Evolutionary conservation across 2,329 filamentous ascomycete species (phyloP), one percentile per base, ranked within the genome.

Genomic region (Ophiocordyceps sinensis): DNA sequence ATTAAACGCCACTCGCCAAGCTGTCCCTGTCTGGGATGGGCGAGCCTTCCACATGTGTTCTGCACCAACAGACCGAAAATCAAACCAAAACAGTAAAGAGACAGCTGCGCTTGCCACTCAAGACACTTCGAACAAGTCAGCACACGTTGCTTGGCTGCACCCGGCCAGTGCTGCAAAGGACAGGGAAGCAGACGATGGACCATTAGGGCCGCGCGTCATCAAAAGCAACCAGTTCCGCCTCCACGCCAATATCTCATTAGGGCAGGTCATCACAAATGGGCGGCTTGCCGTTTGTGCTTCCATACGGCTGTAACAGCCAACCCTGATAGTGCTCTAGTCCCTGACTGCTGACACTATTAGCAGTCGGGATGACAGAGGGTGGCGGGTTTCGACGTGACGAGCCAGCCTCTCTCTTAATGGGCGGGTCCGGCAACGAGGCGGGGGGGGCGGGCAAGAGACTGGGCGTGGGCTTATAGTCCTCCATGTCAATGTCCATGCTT

Each of bases 401-500:
- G 17, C 46, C 51, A 6, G 51, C 43, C 42, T 63, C 57, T 43
- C 52, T 50, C 48, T 60, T 63, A 21, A 52, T 41, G 32, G 59
- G 59, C 32, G 50, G 57, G 30, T 56, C 53, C 26, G 63, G 61
- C 15, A 63, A 48, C 14, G 62, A 65, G 28, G 60, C 50, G 19
- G 56, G 59, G 14, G 61, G 57, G 36, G 61, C 60, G 29, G 63
- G 62, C 31, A 64, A 56, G n/a, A 57, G 49, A 40, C 58, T 60
- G 21, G 45, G 42, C 19, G 39, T 39, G n/a, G 45, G 42, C 38
- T 44, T 43, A 38, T 28, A 5, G 7, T 21, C 14, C 38, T 28
- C 35, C 31, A 15, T 15, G 7, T 35, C 32, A 15, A 35, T 4
- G 32, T 40, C 38, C 38, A 28, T 28, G 12, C n/a, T 34, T 5